Evolutionary conservation across 1,139 yeast species (phyloP), one percentile per base, ranked within the genome.

Genomic region (Candida pseudocylindracea): DNA sequence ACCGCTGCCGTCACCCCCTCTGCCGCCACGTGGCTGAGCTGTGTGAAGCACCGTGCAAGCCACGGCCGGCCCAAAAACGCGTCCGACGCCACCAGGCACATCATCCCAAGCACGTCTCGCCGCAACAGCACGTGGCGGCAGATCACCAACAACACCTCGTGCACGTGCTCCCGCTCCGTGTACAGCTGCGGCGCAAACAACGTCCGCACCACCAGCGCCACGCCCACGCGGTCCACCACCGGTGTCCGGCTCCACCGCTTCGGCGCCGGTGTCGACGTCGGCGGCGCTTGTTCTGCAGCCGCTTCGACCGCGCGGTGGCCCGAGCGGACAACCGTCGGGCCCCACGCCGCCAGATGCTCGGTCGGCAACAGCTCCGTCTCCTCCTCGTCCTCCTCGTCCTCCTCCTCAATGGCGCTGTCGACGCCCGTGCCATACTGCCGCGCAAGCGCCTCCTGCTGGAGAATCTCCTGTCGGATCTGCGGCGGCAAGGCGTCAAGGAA

Each of bases 401-500:
- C 52, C 11, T 34, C 44, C 4, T 46, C 44, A 9, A 33, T 38
- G 30, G 39, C 42, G n/a, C 44, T 33, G 12, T 34, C 33, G 5
- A 32, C 34, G 28, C 35, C 35, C 2, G 32, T 37, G n/a, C 60
- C 46, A 37, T 49, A 55, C 31, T 65, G 46, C 29, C 67, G 43
- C 2, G 67, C 63, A 40, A 65, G 55, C 1, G 63, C 60, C 41
- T 79, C 91, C 36, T 74, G 81, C 29, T 68, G 74, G 31, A 78
- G 50, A 30, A 81, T 69, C 42, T 79, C 93, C 28, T 70, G 69
- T 26, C 93, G 57, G 29, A 83, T 63, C 34, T 59, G 67, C 7
- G 69, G 78, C 0, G 95, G 94, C 12, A 83, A 59, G 1, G 93
- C 91, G 30, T 74, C 71, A 41, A 83, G 57, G 48, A 83, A 83